Percentiles rank a stretch among this genome's conserved stretches.
These are phyloP conservation scores for Adiantum capillusveneris DNA, from an alignment of 75 land plant species.

Conservation along the genomic window DNA sequence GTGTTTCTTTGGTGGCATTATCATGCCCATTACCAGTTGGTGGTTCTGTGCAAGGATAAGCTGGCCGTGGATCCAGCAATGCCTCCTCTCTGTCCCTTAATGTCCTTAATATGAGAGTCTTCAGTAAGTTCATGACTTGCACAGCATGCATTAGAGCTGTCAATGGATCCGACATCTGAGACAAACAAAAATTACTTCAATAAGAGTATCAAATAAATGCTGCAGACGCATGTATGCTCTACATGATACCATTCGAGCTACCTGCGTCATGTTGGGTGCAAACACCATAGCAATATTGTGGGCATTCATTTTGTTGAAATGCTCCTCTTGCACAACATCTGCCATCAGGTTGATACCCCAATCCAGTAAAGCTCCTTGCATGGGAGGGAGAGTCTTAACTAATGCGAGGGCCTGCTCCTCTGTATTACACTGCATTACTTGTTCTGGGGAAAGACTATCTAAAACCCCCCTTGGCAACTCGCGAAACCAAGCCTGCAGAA, in stretches of 20 bases:
- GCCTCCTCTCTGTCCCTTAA: conserved; percentile 54
- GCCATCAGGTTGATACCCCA: conserved; percentile 96
- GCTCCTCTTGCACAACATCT: conserved; percentile 75
- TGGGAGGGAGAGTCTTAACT: conserved; percentile 57
- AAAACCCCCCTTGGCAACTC: conserved; percentile 82
- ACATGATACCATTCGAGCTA: too few relatives aligned
- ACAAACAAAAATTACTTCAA: not conserved
- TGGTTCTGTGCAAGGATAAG: conserved; percentile 25
- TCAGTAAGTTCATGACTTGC: conserved; percentile 84
- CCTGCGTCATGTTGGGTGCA: conserved; percentile 99
- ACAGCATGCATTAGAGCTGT: conserved; percentile 89
- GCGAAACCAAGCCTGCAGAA: conserved; percentile 92
- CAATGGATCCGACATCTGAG: conserved; percentile 82
- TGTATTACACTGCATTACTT: conserved; percentile 72
- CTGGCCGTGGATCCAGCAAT: conserved; percentile 17
- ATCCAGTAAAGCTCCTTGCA: conserved; percentile 68
- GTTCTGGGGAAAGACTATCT: conserved; percentile 70
- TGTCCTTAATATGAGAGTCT: conserved; percentile 52
- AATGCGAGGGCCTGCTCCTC: conserved; percentile 69
- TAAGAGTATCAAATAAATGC: not conserved
- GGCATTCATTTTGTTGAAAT: conserved; percentile 83
- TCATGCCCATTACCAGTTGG: conserved; percentile 10
- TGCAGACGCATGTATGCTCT: too few relatives aligned
- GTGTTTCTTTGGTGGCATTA: not conserved
- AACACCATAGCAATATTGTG: conserved; percentile 95